Percentiles rank a stretch among this genome's conserved stretches.
phyloP scores from a whole-genome alignment of 163 green algal genomes.

The Prototheca stagnorum region DNA sequence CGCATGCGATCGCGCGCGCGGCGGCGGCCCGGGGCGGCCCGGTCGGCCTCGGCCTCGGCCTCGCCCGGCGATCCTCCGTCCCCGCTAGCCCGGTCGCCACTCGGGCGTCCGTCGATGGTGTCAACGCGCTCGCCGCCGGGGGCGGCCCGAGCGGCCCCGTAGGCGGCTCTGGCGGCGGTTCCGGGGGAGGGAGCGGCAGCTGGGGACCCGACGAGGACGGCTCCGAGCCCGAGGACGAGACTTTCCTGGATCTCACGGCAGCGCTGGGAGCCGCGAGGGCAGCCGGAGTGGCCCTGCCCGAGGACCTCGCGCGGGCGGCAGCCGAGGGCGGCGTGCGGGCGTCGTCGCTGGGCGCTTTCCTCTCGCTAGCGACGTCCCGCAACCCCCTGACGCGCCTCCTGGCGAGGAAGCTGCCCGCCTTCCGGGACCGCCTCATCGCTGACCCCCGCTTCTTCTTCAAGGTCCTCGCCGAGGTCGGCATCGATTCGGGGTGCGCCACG shows the following conservation, averaged over 20 bases:
- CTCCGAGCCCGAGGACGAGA: conserved; percentile 20
- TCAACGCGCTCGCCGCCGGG: no score
- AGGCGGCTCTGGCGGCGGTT: no score
- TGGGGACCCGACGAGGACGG: no score
- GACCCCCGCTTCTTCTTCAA: conserved; percentile 82
- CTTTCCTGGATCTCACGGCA: conserved; percentile 22
- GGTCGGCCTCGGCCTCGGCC: no score
- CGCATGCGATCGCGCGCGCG: no score
- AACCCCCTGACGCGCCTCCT: conserved; percentile 23
- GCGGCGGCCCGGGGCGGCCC: no score
- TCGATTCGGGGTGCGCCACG: conserved; percentile 77
- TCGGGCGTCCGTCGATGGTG: no score
- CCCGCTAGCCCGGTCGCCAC: no score
- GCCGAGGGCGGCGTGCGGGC: conserved; percentile 19
- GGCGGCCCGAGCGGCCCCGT: no score
- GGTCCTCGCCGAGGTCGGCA: conserved; percentile 60
- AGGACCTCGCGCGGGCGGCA: conserved; percentile 40
- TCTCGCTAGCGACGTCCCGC: conserved; percentile 4
- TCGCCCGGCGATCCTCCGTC: no score
- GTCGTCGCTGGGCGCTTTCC: conserved; percentile 20
- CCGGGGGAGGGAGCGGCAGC: no score
- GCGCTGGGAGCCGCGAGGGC: conserved; percentile 32
- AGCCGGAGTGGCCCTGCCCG: conserved; percentile 46
- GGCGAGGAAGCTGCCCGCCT: conserved; percentile 31
- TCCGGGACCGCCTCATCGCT: conserved; percentile 67